phyloP scores from a whole-genome alignment of 768 basidiomycete genomes.

The Boletus reticulatus region DNA sequence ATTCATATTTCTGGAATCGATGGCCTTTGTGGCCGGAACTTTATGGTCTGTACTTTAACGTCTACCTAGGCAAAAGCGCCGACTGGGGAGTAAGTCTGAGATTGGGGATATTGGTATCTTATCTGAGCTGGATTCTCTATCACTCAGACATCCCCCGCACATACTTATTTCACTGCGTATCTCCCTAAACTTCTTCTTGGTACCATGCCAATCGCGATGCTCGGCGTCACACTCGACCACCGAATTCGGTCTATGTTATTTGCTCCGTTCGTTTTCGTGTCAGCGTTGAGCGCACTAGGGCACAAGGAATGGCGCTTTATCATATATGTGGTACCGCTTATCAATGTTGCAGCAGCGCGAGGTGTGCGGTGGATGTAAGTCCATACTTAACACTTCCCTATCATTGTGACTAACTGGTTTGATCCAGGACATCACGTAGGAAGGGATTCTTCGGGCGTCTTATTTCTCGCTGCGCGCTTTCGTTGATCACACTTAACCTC shows the following conservation, averaged over 20 bases:
- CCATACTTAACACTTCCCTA: background rate
- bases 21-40: slow-evolving; percentile 86
- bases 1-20: slow-evolving; percentile 83
- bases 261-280: slow-evolving; percentile 53
- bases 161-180: slow-evolving; percentile 60
- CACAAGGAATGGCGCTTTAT: slow-evolving; percentile 99
- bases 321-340: slow-evolving; percentile 76
- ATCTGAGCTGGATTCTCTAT: background rate
- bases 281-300: slow-evolving; percentile 67
- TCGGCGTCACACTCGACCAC: slow-evolving; percentile 49
- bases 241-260: slow-evolving; percentile 50
- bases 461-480: slow-evolving; percentile 42
- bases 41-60: slow-evolving; percentile 77
- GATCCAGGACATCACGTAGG: slow-evolving; percentile 42
- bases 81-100: slow-evolving; percentile 83
- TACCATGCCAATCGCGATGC: slow-evolving; percentile 55
- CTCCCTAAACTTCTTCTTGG: slow-evolving; percentile 79
- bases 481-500: slow-evolving; percentile 53
- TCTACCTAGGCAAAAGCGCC: slow-evolving; percentile 78
- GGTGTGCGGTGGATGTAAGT: slow-evolving; percentile 65
- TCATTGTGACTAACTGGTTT: background rate
- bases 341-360: slow-evolving; percentile 78
- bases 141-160: slow-evolving; percentile 62
- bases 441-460: slow-evolving; percentile 50
- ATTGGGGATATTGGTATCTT: background rate